Evolutionary conservation across 768 basidiomycete genomes (phyloP).

Genomic region (Daedaleopsis sinensis): DNA sequence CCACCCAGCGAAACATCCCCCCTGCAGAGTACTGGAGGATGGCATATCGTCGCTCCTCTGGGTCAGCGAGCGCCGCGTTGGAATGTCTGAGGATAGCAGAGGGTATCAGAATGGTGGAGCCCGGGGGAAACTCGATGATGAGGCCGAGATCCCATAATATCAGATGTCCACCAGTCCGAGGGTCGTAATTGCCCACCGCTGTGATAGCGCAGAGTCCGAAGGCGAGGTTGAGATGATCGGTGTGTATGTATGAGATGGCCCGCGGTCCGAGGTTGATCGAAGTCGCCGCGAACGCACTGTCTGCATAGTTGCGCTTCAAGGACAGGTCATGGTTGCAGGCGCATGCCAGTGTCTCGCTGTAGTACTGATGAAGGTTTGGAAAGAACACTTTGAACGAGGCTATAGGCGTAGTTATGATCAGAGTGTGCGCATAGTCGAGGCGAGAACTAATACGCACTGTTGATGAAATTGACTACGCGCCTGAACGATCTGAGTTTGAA

Average conservation of each 20-base stretch:
- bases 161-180: constrained; percentile 20
- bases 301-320: neutral
- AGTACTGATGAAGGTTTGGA: neutral
- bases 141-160: constrained; percentile 18
- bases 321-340: neutral
- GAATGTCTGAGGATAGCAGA: constrained; percentile 22
- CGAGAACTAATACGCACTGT: too few species aligned
- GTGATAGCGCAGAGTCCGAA: constrained; percentile 18
- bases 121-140: constrained; percentile 27
- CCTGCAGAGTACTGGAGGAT: constrained; percentile 16
- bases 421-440: too few species aligned
- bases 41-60: constrained; percentile 2
- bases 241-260: neutral
- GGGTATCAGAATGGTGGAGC: constrained; percentile 22
- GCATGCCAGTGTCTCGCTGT: neutral
- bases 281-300: neutral
- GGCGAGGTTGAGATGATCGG: constrained; percentile 7
- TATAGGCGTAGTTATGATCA: too few species aligned
- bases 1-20: constrained; percentile 14
- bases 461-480: too few species aligned
- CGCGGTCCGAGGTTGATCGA: constrained; percentile 8
- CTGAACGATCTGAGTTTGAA: too few species aligned
- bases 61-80: constrained; percentile 12
- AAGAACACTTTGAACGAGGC: too few species aligned
- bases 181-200: constrained; percentile 20